phyloP scores from a whole-genome alignment of 371 early-diverging fungal species.

The Haplosporangium sp. region DNA sequence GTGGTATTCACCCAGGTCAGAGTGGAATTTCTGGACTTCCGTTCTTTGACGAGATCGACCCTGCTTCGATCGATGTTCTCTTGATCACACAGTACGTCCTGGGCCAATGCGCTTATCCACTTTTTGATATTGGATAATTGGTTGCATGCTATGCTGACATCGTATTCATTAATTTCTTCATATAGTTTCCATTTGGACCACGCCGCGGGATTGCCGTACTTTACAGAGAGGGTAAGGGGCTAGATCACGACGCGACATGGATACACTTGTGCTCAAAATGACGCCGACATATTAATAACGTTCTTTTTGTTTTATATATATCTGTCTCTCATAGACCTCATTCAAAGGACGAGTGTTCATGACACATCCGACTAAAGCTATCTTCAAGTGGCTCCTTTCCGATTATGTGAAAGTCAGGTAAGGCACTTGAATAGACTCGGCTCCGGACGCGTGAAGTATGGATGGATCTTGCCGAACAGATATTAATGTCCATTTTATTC shows the following conservation, averaged over 20 bases:
- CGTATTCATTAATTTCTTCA: conserved; percentile 11
- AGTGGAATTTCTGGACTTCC: conserved; percentile 97
- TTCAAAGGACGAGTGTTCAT: conserved; percentile 99
- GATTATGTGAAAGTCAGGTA: conserved; percentile 97
- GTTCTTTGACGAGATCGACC: conserved; percentile 98
- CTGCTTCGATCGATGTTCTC: conserved; percentile 92
- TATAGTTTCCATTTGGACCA: conserved; percentile 99
- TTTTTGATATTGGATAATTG: not conserved
- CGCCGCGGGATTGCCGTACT: conserved; percentile 99
- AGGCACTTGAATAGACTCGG: not conserved
- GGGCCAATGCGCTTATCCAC: not conserved
- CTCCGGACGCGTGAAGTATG: too few species aligned
- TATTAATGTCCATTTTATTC: not conserved
- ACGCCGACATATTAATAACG: too few species aligned
- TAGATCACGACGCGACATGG: too few species aligned
- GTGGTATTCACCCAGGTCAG: conserved; percentile 99
- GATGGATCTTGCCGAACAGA: not conserved
- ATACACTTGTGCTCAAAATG: not conserved
- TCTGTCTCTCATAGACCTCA: conserved; percentile 75
- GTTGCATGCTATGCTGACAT: not conserved
- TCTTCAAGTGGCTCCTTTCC: conserved; percentile 98
- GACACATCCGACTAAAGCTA: conserved; percentile 99
- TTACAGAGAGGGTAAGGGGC: conserved; percentile 90
- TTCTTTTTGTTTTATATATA: conserved; percentile 13
- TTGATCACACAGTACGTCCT: conserved; percentile 93